A percentile compares a stretch with the other conserved stretches of the same genome.
phyloP scores from a whole-genome alignment of 306 rosid genomes.

The Rosa lucieae region DNA sequence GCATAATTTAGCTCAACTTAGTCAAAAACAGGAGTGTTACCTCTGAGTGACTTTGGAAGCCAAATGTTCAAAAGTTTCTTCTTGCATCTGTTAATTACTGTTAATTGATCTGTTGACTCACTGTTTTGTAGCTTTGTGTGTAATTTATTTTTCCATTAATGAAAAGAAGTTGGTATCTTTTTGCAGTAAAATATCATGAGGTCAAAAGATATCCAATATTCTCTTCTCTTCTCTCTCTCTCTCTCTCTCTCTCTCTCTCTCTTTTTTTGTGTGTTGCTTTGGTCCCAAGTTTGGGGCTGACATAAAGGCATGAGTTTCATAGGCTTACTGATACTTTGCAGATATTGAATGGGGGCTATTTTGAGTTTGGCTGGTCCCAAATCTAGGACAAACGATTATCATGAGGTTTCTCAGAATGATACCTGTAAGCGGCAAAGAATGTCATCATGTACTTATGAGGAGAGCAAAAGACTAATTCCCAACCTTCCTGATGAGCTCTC shows the following conservation, averaged over 20 bases:
- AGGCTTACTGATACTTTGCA: slow-evolving; percentile 29
- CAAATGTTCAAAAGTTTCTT: slow-evolving; percentile 6
- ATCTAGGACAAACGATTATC: slow-evolving; percentile 28
- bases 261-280: not conserved
- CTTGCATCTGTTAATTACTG: not conserved
- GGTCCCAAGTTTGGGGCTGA: not conserved
- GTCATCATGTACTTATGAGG: slow-evolving; percentile 51
- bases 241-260: no score
- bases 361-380: slow-evolving; percentile 55
- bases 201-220: not conserved
- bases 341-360: slow-evolving; percentile 64
- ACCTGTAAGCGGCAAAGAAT: slow-evolving; percentile 71
- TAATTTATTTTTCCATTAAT: slow-evolving; percentile 15
- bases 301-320: slow-evolving; percentile 13
- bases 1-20: not conserved
- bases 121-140: not conserved
- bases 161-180: slow-evolving; percentile 1
- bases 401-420: slow-evolving; percentile 45
- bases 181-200: not conserved
- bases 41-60: slow-evolving; percentile 5
- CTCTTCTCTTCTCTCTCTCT: not conserved
- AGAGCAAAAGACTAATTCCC: slow-evolving; percentile 73
- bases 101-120: not conserved
- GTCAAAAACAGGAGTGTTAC: slow-evolving; percentile 6
- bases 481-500: slow-evolving; percentile 91